Base-by-base conservation (phyloP, 2,329 filamentous ascomycete species). In the Lojkania enalia region DNA sequence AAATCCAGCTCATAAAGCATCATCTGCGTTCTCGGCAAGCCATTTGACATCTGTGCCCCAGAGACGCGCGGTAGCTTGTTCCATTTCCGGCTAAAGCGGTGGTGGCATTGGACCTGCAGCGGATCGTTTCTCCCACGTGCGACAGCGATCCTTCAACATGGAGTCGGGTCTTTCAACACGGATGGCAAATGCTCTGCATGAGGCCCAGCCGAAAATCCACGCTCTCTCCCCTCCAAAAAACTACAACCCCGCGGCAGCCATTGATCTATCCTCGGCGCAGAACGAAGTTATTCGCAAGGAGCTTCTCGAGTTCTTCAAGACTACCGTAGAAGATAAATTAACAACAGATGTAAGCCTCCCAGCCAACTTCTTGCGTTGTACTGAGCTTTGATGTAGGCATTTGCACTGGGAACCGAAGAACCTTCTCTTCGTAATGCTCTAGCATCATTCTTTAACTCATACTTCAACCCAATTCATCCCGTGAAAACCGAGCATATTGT, bases 91-190 rank as follows among this genome's bases (percentile, higher is more conserved):
- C 30, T 33, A 33, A 33, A 33, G 14, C 11, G 14, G 7, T 9
- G 23, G 7, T 6, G 6, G 9, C 30, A 9, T 9, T 15, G 9
- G 30, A 33, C 9, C 30, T 33, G 30, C 30, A 9, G 30, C 30
- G 16, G 23, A 27, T 27, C 23, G n/a, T n/a, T n/a, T n/a, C n/a
- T n/a, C n/a, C 23, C 23, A 33, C 30, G 30, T 16, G 30, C 7
- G 9, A 9, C n/a, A 15, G 14, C 9, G 14, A 16, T 40, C 33
- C 37, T 38, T 45, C 27, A 45, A 32, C 16, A 59, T 63, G 60
- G 59, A 63, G 20, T 51, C 58, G 5, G 63, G 61, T 9, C 48
- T 66, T 29, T 66, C 63, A 29, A 38, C 32, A 21, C 63, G 63
- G 39, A 53, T 57, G 47, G 44, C 36, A 16, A 44, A 27, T 31